Evolutionary conservation across 495 filamentous ascomycete genomes (phyloP).

Genomic region (Stereocaulon alpinum): DNA sequence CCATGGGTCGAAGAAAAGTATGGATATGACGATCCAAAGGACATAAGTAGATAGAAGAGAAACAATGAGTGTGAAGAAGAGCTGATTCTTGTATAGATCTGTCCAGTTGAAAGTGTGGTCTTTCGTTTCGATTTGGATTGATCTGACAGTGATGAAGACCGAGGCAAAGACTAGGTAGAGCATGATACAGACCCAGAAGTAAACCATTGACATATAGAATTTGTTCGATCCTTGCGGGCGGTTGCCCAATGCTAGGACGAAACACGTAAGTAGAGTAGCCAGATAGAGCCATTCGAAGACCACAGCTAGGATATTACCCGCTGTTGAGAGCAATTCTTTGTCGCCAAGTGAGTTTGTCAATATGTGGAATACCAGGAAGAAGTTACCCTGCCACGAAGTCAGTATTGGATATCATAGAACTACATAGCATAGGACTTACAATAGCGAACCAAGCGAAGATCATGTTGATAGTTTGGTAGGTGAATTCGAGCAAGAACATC

Average conservation of each 20-base stretch:
- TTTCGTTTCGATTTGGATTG: slow-evolving; percentile 57
- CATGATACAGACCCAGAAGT: slow-evolving; percentile 96
- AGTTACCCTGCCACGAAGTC: slow-evolving; percentile 59
- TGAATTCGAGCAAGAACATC: slow-evolving; percentile 82
- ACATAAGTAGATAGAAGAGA: slow-evolving; percentile 86
- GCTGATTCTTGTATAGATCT: slow-evolving; percentile 69
- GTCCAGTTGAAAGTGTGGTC: slow-evolving; percentile 49
- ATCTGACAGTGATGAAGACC: slow-evolving; percentile 84
- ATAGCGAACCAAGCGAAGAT: slow-evolving; percentile 99
- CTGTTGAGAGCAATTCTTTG: slow-evolving; percentile 53
- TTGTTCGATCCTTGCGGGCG: slow-evolving; percentile 87
- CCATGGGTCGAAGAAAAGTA: slow-evolving; percentile 98
- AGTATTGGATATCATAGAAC: slow-evolving; percentile 3
- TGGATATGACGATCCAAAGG: slow-evolving; percentile 83
- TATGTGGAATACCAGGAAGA: slow-evolving; percentile 98
- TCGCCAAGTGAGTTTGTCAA: slow-evolving; percentile 74
- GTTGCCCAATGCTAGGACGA: slow-evolving; percentile 91
- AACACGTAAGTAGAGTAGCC: slow-evolving; percentile 83
- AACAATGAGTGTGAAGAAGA: slow-evolving; percentile 90
- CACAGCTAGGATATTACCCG: slow-evolving; percentile 70
- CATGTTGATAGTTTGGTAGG: slow-evolving; percentile 92
- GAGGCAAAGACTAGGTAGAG: slow-evolving; percentile 90
- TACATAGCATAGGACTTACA: slow-evolving; percentile 28
- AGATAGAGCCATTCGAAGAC: slow-evolving; percentile 97
- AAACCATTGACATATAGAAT: slow-evolving; percentile 92